phyloP scores from a whole-genome alignment of 2,329 filamentous ascomycete genomes.

The Myotisia sp. region DNA sequence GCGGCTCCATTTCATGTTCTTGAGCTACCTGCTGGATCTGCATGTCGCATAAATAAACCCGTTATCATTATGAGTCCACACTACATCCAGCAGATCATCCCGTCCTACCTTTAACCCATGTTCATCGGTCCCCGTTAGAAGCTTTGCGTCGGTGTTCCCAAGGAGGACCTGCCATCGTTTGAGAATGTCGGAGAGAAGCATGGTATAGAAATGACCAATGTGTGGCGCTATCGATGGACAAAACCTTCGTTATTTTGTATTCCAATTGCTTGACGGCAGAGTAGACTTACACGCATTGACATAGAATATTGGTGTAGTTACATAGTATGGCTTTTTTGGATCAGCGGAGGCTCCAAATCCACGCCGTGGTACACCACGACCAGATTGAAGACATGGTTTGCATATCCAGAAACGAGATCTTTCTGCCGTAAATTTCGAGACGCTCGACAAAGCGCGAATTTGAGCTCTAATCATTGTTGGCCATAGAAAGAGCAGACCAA shows the following conservation, averaged over 20 bases:
- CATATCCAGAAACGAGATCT: conserved; percentile 20
- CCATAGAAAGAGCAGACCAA: too few species aligned
- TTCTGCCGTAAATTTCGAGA: conserved; percentile 14
- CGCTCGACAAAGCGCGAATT: conserved; percentile 21
- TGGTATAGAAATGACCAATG: conserved; percentile 85
- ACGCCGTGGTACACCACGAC: conserved; percentile 14
- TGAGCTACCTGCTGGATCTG: conserved; percentile 71
- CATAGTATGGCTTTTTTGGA: conserved; percentile 66
- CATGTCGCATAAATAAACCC: background rate
- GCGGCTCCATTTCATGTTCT: conserved; percentile 54
- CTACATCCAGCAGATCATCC: too few species aligned
- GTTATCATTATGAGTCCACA: background rate
- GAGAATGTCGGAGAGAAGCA: conserved; percentile 78
- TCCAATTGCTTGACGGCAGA: background rate
- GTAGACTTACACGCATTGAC: conserved; percentile 67
- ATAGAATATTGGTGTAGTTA: conserved; percentile 96
- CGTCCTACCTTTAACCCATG: conserved; percentile 69
- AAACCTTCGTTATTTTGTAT: conserved; percentile 2
- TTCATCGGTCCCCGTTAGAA: conserved; percentile 90
- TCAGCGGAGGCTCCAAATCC: conserved; percentile 20
- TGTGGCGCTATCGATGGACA: conserved; percentile 55
- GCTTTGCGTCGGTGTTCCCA: conserved; percentile 49
- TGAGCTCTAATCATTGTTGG: conserved; percentile 19
- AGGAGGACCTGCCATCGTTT: conserved; percentile 81
- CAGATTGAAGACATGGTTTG: conserved; percentile 18